Conservation (phyloP, 306 rosid species). For the Sophora flavescens region DNA sequence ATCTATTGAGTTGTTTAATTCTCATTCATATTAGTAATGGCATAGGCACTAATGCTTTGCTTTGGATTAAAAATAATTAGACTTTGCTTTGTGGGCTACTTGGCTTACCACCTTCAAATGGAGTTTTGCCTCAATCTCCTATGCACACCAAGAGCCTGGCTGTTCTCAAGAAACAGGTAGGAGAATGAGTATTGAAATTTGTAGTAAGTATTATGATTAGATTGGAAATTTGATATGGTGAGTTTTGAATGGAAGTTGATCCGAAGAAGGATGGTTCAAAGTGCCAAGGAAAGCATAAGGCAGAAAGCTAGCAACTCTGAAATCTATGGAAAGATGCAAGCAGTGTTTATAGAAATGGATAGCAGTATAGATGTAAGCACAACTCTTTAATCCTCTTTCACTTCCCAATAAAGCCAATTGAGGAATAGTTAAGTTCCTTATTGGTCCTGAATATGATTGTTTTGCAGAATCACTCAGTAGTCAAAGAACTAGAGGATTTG, state of each 20-base stretch:
- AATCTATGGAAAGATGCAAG: constrained; percentile 85
- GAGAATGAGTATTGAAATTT: constrained; percentile 4
- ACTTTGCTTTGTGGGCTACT: constrained; percentile 86
- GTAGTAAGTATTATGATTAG: constrained; percentile 14
- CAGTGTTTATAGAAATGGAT: constrained; percentile 85
- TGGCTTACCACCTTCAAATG: constrained; percentile 93
- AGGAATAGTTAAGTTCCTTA: background rate
- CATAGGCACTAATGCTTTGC: constrained; percentile 24
- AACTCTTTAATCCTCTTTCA: background rate
- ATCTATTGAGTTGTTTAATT: constrained; percentile 16
- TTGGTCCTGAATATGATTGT: constrained; percentile 37
- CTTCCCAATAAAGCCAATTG: background rate
- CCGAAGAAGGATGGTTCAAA: constrained; percentile 74
- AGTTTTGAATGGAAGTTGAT: constrained; percentile 61
- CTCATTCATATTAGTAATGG: background rate
- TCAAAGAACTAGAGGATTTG: constrained; percentile 76
- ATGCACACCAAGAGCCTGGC: constrained; percentile 96
- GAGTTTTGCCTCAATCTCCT: constrained; percentile 95
- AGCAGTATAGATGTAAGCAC: constrained; percentile 54
- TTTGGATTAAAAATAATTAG: constrained; percentile 49
- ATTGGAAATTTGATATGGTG: constrained; percentile 26
- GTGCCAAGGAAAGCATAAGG: constrained; percentile 82
- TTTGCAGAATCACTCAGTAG: constrained; percentile 60
- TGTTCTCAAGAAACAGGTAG: constrained; percentile 79
- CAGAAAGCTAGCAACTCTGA: constrained; percentile 73